Base-by-base conservation (phyloP, 768 basidiomycete species). In the Leucogyrophana mollusca region DNA sequence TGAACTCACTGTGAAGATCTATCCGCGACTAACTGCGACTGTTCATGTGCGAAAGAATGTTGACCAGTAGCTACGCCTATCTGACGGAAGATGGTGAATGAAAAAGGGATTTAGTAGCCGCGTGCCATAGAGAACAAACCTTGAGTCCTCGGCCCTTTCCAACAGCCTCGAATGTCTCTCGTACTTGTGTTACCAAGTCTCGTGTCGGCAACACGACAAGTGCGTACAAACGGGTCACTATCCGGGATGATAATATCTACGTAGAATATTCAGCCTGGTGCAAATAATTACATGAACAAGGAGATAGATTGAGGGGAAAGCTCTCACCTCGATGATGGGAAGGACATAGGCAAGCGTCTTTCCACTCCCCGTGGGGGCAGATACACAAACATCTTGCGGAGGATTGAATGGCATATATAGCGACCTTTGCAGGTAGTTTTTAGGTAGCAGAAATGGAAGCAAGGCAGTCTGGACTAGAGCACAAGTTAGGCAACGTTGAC, bases 281-380 rank as follows among this genome's bases (percentile, higher is more conserved):
- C 32, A 10, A 3, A 40, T n/a, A 14, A 32, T 37, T 30, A 35
- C 18, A 25, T 5, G 30, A 38, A 23, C 23, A n/a, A 38, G 14
- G 24, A 18, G 11, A 24, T 17, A 18, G 9, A 21, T 23, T 11
- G 18, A 23, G 33, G 1, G 27, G 32, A 13, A 42, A 23, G 11
- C 24, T 44, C 68, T 47, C 47, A 87, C 92, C 76, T 96, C 92
- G 23, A 96, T 74, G 45, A 97, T 88, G 1, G 96, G 96, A 25
- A 98, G 69, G 1, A 85, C 90, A 68, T 99, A 99, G n/a, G 92
- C 90, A 22, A 99, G 75, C 0, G 95, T 99, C 66, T 99, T 99
- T 0, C 96, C 96, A 55, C 94, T 96, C 18, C 96, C 96, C 0
- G 96, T 99, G 0, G 96, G 96, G 1, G 96, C 96, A 7, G 93